A percentile compares a stretch with the other conserved stretches of the same genome.
Conservation (phyloP, 345 rosid species). For the Salix suchowensis region DNA sequence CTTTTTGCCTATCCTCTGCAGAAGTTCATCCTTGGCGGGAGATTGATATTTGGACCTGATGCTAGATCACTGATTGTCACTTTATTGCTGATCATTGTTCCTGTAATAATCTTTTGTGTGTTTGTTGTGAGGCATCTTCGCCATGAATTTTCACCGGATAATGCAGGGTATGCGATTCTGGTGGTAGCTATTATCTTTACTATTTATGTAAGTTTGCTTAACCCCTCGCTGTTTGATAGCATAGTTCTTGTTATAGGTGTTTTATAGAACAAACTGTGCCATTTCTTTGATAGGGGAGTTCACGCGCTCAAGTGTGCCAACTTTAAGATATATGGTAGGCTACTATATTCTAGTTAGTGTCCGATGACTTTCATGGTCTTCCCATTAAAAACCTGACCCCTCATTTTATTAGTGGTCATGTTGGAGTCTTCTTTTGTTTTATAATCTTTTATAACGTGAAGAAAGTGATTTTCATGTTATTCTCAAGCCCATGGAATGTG, state of each 20-base stretch:
- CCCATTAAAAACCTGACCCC: not conserved
- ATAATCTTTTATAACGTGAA: not conserved
- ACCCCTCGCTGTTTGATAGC: not conserved
- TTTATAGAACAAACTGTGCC: not conserved
- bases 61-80: conserved; percentile 74
- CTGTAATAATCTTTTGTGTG: conserved; percentile 70
- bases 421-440: not conserved
- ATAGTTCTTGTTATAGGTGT: not conserved
- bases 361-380: not conserved
- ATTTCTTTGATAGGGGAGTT: not conserved
- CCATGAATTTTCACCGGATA: conserved; percentile 67
- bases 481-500: not conserved
- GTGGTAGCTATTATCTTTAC: conserved; percentile 68
- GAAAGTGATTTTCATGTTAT: not conserved
- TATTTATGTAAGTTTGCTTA: conserved; percentile 54
- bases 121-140: conserved; percentile 92
- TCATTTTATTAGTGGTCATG: not conserved
- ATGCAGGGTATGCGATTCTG: conserved; percentile 76
- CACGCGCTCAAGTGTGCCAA: not conserved
- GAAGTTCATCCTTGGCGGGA: conserved; percentile 85
- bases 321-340: not conserved
- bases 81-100: conserved; percentile 63
- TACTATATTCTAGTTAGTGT: not conserved
- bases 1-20: conserved; percentile 32
- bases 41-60: conserved; percentile 97